Evolutionary conservation across 2,329 filamentous ascomycete species (phyloP).

Genomic region (Chaetomiaceae sp.): DNA sequence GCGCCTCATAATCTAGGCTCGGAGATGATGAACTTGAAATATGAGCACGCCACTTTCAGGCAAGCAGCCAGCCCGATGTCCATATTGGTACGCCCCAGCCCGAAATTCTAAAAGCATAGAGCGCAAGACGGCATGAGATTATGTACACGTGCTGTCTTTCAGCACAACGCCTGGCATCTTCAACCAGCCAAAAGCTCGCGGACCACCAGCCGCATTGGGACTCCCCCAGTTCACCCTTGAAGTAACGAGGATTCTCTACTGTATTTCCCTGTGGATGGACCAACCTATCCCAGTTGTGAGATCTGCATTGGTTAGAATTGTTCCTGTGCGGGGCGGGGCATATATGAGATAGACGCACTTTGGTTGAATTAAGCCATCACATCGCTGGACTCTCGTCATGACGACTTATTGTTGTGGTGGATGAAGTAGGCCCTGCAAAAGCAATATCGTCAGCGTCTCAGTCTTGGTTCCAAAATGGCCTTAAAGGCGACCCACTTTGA

Average conservation of each 20-base stretch:
- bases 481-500: constrained; percentile 52
- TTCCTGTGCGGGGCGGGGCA: neutral
- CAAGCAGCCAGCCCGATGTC: constrained; percentile 8
- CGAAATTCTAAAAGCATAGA: constrained; percentile 4
- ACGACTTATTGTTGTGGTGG: constrained; percentile 48
- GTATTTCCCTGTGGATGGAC: constrained; percentile 1
- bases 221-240: neutral
- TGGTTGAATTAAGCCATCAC: neutral
- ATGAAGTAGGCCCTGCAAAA: constrained; percentile 55
- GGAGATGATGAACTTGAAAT: neutral
- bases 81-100: constrained; percentile 1
- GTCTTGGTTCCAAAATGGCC: neutral
- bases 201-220: too few relatives aligned
- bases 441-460: constrained; percentile 16
- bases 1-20: neutral
- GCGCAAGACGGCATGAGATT: constrained; percentile 11
- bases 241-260: neutral
- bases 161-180: neutral
- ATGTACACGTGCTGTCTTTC: constrained; percentile 18
- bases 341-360: neutral
- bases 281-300: constrained; percentile 1
- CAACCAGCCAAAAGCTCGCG: too few relatives aligned
- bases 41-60: neutral
- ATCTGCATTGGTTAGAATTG: neutral
- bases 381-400: constrained; percentile 3